Evolutionary conservation across 805 yeast genomes (phyloP), one percentile per base, ranked within the genome.

Genomic region (Candida ipomoeae): DNA sequence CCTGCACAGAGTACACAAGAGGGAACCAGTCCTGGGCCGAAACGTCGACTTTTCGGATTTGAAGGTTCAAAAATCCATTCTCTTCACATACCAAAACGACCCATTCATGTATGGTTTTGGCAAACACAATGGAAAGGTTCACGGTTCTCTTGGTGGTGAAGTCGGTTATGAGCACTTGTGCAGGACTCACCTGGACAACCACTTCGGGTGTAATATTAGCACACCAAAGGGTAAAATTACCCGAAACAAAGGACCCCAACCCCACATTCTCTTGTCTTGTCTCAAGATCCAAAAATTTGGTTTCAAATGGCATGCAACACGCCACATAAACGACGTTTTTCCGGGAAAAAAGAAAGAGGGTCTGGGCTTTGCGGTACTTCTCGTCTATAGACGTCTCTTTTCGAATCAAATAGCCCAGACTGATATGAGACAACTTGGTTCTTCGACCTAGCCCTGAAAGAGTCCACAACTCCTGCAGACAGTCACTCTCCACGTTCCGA

Each of bases 391-490:
- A 62, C 26, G 68, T 57, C 13, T 51, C 56, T 40, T 69, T 57
- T 20, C 48, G 49, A 3, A 70, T 67, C 10, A 53, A 26, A 46
- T 68, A 68, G 1, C 78, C 78, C 33, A 51, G 31, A 32, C 71
- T 58, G 3, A 74, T 53, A 20, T 69, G 72, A 6, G 65, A 56
- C 14, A 74, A 52, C 38, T 64, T 62, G 2, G 73, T 59, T 42
- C 70, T 55, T 45, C 65, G 69, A 1, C 71, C 73, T 1, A 56
- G 43, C 2, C 78, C 77, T 1, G 73, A 60, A 8, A 74, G 55
- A 1, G 71, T 68, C 77, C 81, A 78, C 1, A 77, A 50, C 46
- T 78, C 81, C 47, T 75, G 71, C 5, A 57, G 54, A 1, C 63
- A 55, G 38, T 48, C 45, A 46, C 50, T 51, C 34, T 56, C 34